phyloP scores from a whole-genome alignment of 441 rosid species.

The Pelargonium cotyledonis region DNA sequence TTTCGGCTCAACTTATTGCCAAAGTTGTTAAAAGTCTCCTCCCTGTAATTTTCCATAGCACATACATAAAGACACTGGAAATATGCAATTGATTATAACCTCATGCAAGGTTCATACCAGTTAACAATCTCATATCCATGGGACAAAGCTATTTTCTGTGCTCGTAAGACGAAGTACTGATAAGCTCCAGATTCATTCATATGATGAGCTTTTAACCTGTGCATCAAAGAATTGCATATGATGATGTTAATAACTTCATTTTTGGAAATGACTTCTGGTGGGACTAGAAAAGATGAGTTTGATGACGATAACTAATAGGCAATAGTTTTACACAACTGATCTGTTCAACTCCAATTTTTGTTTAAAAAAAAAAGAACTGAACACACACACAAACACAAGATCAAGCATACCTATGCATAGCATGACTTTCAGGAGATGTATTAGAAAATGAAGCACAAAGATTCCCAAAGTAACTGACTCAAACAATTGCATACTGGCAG shows the following conservation, averaged over 20 bases:
- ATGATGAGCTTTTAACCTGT: constrained; percentile 42
- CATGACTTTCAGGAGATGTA: too few relatives aligned
- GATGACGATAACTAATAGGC: not conserved
- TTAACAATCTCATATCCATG: constrained; percentile 62
- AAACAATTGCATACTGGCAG: not conserved
- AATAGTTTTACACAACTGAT: not conserved
- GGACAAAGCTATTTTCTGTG: constrained; percentile 51
- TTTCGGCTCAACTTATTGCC: constrained; percentile 47
- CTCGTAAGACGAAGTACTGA: constrained; percentile 56
- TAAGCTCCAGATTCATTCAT: constrained; percentile 51
- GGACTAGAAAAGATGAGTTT: not conserved
- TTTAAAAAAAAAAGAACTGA: too few relatives aligned
- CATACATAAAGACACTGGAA: constrained; percentile 14
- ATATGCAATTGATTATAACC: not conserved
- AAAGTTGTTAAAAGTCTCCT: constrained; percentile 73
- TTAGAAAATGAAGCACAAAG: too few relatives aligned
- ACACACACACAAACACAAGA: too few relatives aligned
- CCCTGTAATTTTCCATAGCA: constrained; percentile 40
- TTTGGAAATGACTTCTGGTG: not conserved
- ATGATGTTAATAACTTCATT: not conserved
- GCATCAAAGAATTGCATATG: constrained; percentile 7
- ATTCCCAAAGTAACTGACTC: not conserved
- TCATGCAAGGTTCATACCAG: constrained; percentile 39
- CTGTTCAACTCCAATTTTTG: too few relatives aligned
- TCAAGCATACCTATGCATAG: too few relatives aligned